Conservation (phyloP, 345 rosid genomes). For the Boechera divaricarpa region DNA sequence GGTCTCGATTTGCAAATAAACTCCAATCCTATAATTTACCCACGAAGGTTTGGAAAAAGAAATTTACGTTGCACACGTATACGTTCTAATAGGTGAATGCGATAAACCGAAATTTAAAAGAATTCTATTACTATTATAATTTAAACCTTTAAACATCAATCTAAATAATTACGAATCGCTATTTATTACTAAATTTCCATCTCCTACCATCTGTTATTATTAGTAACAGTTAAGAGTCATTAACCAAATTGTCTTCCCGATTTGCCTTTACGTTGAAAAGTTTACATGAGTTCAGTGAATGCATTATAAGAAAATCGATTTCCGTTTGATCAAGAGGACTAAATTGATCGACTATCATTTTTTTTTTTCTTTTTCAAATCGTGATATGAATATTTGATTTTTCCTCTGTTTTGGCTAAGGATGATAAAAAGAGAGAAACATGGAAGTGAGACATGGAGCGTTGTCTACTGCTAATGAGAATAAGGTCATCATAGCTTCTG, state of each 20-base stretch:
- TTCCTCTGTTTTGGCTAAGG: conserved; percentile 6
- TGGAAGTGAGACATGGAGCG: conserved; percentile 44
- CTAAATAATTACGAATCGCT: neutral
- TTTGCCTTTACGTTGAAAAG: too few species aligned
- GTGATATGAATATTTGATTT: neutral
- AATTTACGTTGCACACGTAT: too few species aligned
- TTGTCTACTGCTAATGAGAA: conserved; percentile 38
- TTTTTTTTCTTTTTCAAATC: too few species aligned
- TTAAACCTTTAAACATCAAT: neutral
- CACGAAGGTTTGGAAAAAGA: too few species aligned
- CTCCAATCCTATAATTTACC: too few species aligned
- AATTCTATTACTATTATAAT: too few species aligned
- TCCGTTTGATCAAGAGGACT: neutral
- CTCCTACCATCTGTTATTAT: neutral
- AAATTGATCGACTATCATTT: neutral
- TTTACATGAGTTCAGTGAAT: neutral
- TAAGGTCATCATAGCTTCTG: conserved; percentile 38
- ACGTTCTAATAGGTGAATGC: too few species aligned
- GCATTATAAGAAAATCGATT: neutral
- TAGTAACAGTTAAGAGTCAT: neutral
- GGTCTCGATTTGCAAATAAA: too few species aligned
- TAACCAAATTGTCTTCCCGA: neutral
- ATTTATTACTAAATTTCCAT: neutral
- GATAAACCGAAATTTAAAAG: too few species aligned
- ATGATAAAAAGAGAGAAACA: conserved; percentile 41